Conservation (phyloP, 2,329 filamentous ascomycete genomes). For the Didymella glomerata region DNA sequence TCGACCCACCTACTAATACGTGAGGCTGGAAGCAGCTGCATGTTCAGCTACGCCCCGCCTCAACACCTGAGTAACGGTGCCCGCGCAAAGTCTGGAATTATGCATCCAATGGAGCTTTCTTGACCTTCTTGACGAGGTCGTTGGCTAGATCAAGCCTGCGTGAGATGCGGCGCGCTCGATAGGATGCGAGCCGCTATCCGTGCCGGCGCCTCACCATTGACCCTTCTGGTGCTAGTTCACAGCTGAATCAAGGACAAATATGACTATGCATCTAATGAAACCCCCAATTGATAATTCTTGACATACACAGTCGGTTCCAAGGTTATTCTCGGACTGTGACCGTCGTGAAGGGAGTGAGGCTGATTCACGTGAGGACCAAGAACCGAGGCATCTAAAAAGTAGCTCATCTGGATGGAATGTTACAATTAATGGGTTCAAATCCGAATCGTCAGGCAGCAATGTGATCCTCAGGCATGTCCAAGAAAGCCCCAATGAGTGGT, state of each 20-base stretch:
- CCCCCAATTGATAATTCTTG: too few species aligned
- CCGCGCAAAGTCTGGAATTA: background rate
- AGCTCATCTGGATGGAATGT: too few species aligned
- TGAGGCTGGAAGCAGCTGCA: background rate
- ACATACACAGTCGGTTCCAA: too few species aligned
- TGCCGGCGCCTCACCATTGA: background rate
- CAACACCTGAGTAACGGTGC: background rate
- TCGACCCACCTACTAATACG: background rate
- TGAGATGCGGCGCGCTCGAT: background rate
- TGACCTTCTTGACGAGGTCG: background rate
- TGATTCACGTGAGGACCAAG: too few species aligned
- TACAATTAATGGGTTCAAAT: too few species aligned
- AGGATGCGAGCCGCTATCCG: background rate
- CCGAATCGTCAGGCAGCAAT: too few species aligned
- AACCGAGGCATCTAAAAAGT: too few species aligned
- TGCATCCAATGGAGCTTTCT: background rate
- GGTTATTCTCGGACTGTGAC: too few species aligned
- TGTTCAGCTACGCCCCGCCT: background rate
- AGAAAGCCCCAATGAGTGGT: too few species aligned
- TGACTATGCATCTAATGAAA: background rate
- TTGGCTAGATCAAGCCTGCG: background rate
- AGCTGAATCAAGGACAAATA: background rate
- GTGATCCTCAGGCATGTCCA: too few species aligned
- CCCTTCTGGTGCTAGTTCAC: background rate
- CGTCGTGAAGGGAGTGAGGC: too few species aligned